Evolutionary conservation across 495 filamentous ascomycete species (phyloP).

Genomic region (Lepidopterella palustris): DNA sequence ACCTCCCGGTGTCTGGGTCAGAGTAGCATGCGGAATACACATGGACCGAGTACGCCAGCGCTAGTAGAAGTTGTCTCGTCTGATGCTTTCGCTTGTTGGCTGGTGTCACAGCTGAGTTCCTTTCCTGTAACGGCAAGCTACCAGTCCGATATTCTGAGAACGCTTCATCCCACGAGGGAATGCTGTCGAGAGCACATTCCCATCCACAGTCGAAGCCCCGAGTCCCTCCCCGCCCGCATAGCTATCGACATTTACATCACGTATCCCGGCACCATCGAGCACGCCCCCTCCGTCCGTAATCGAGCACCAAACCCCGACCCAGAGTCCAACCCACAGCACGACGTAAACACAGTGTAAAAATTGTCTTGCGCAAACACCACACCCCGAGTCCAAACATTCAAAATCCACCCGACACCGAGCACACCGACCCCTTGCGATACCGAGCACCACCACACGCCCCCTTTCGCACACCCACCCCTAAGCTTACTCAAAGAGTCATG

Average conservation of each 20-base stretch:
- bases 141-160: too few species aligned
- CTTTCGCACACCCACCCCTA: too few species aligned
- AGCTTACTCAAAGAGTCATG: slow-evolving; percentile 11
- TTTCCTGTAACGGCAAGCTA: too few species aligned
- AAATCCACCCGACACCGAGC: background rate
- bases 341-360: background rate
- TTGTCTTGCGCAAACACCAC: too few species aligned
- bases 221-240: background rate
- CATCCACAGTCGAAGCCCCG: background rate
- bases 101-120: background rate
- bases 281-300: too few species aligned
- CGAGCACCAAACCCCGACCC: background rate
- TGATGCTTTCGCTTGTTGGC: background rate
- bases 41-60: background rate
- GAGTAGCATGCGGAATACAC: background rate
- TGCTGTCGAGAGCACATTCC: too few species aligned
- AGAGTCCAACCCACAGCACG: background rate
- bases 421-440: background rate
- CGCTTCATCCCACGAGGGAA: too few species aligned
- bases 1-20: background rate
- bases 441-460: background rate
- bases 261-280: background rate
- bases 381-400: background rate
- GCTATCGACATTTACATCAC: background rate
- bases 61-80: background rate